These are phyloP conservation scores for Cordyceps tenuipes DNA, from an alignment of 2,329 filamentous ascomycete species.

Conservation along the genomic window DNA sequence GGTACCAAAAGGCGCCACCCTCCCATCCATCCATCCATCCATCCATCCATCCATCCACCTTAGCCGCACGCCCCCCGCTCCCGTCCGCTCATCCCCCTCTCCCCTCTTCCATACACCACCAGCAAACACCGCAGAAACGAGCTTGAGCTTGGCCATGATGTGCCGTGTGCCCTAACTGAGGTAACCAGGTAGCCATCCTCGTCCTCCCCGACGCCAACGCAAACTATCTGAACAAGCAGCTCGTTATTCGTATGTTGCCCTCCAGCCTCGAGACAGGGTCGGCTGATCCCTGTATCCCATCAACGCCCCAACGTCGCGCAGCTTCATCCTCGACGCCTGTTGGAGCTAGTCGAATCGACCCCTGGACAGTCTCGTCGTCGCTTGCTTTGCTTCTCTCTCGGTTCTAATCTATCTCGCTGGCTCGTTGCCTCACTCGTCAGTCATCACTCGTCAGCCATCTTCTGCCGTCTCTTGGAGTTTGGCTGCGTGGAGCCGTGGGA, in stretches of 20 bases:
- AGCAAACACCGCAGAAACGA: background rate
- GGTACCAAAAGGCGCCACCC: background rate
- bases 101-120: background rate
- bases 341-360: background rate
- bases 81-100: background rate
- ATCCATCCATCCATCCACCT: background rate
- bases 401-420: background rate
- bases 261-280: background rate
- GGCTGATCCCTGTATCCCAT: constrained; percentile 8
- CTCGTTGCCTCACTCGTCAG: background rate
- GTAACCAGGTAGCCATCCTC: background rate
- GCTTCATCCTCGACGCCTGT: constrained; percentile 1
- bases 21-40: constrained; percentile 4
- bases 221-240: background rate
- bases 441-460: background rate
- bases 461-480: background rate
- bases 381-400: background rate
- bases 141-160: background rate
- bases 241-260: background rate
- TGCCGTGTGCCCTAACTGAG: background rate
- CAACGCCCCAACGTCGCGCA: background rate
- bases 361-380: background rate
- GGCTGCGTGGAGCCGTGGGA: background rate
- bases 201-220: background rate
- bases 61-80: background rate